Evolutionary conservation across 164 flowering plant species (phyloP).

Genomic region (Cinnamomum chago): DNA sequence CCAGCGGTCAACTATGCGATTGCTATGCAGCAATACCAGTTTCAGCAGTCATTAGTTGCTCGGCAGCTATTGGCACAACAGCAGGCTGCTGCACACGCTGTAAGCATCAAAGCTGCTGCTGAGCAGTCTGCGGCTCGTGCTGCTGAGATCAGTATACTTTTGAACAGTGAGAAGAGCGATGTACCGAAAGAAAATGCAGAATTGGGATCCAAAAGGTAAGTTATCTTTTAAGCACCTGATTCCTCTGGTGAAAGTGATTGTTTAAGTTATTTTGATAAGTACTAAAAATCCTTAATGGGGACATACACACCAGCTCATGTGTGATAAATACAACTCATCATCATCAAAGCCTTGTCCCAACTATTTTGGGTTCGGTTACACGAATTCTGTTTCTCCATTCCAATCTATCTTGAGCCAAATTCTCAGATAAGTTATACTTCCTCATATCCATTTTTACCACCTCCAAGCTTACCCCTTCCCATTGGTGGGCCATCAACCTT

Average conservation of each 20-base stretch:
- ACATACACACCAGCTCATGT: background rate
- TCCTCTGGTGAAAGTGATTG: background rate
- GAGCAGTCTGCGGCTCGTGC: constrained; percentile 25
- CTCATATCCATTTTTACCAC: too few species aligned
- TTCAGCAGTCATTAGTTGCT: constrained; percentile 19
- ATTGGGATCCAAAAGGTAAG: constrained; percentile 7
- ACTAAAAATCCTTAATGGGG: background rate
- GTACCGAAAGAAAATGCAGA: constrained; percentile 8
- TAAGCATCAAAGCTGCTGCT: constrained; percentile 21
- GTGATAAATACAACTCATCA: background rate
- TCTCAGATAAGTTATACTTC: too few species aligned
- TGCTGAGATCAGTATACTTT: constrained; percentile 22
- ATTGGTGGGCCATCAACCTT: too few species aligned
- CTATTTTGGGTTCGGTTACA: too few species aligned
- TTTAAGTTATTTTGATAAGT: background rate
- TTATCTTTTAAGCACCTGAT: background rate
- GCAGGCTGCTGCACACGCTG: constrained; percentile 22
- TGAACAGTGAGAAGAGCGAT: constrained; percentile 12
- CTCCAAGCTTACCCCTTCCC: too few species aligned
- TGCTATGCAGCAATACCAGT: constrained; percentile 26
- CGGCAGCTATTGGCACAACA: constrained; percentile 20
- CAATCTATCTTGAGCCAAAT: too few species aligned
- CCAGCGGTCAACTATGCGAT: constrained; percentile 13
- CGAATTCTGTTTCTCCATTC: too few species aligned
- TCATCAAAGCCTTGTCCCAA: too few species aligned